These are phyloP conservation scores for Gelatoporia subvermispora DNA, from an alignment of 768 basidiomycete genomes.

Conservation along the genomic window DNA sequence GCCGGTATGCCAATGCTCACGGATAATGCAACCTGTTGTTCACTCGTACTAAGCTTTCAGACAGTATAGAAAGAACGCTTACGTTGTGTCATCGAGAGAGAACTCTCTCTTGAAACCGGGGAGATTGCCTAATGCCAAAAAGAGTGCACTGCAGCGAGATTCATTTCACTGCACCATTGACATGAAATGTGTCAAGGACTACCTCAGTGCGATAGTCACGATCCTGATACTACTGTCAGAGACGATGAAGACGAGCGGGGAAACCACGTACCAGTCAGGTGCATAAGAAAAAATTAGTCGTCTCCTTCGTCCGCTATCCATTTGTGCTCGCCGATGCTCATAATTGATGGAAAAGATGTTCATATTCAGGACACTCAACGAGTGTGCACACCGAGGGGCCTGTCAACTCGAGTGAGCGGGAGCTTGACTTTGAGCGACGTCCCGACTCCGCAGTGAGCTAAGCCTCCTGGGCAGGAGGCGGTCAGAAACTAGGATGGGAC, in stretches of 20 bases:
- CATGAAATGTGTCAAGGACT: conserved; percentile 21
- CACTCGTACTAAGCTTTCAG: conserved; percentile 8
- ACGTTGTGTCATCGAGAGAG: conserved; percentile 75
- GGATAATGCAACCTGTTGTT: conserved; percentile 1
- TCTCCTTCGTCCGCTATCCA: not conserved
- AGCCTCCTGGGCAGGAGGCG: no score
- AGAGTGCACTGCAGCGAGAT: not conserved
- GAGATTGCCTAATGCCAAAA: conserved; percentile 60
- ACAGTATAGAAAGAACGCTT: conserved; percentile 26
- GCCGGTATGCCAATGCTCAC: not conserved
- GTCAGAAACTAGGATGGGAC: no score
- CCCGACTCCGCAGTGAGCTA: no score
- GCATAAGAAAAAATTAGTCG: conserved; percentile 57
- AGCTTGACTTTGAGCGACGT: no score
- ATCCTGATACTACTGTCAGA: conserved; percentile 39
- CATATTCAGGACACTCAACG: no score
- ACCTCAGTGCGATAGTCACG: conserved; percentile 65
- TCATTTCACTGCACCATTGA: not conserved
- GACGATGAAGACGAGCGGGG: not conserved
- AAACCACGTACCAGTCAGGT: conserved; percentile 62
- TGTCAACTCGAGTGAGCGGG: no score
- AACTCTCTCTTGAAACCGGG: conserved; percentile 75
- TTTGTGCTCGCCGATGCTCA: not conserved
- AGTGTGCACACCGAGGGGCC: no score
- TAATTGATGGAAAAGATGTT: no score